Percentiles rank a stretch among this genome's conserved stretches.
These are phyloP conservation scores for Suillus spraguei DNA, from an alignment of 768 basidiomycete species.

Conservation along the genomic window DNA sequence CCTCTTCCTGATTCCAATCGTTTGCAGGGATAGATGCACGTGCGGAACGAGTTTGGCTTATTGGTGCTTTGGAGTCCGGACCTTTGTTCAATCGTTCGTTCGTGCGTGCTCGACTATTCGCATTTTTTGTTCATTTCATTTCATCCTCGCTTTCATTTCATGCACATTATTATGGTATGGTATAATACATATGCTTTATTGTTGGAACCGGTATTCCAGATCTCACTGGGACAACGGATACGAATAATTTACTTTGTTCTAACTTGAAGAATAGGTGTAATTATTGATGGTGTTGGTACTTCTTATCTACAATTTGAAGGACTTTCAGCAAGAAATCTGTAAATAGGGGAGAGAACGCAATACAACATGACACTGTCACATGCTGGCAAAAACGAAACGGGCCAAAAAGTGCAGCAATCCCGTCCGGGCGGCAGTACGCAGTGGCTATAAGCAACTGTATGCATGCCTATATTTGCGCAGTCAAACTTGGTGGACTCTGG, in stretches of 20 bases:
- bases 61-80: not conserved
- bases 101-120: not conserved
- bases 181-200: not conserved
- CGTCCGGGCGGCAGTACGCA: too few species aligned
- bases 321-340: too few species aligned
- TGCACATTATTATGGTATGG: slow-evolving; percentile 3
- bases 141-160: not conserved
- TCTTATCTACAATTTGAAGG: too few species aligned
- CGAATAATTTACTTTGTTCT: not conserved
- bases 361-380: too few species aligned
- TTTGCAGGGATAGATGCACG: not conserved
- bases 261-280: slow-evolving; percentile 8
- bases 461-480: too few species aligned
- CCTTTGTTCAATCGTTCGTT: not conserved
- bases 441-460: too few species aligned
- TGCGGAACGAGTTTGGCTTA: not conserved
- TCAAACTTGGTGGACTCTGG: too few species aligned
- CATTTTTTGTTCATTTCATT: not conserved
- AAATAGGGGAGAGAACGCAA: too few species aligned
- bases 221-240: not conserved
- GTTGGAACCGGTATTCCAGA: not conserved
- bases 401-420: too few species aligned
- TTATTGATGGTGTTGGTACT: not conserved
- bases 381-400: too few species aligned
- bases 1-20: not conserved